Percentiles rank a stretch among this genome's conserved stretches.
Evolutionary conservation across 2,329 filamentous ascomycete genomes (phyloP).

Genomic region (Madurella mycetomatis): DNA sequence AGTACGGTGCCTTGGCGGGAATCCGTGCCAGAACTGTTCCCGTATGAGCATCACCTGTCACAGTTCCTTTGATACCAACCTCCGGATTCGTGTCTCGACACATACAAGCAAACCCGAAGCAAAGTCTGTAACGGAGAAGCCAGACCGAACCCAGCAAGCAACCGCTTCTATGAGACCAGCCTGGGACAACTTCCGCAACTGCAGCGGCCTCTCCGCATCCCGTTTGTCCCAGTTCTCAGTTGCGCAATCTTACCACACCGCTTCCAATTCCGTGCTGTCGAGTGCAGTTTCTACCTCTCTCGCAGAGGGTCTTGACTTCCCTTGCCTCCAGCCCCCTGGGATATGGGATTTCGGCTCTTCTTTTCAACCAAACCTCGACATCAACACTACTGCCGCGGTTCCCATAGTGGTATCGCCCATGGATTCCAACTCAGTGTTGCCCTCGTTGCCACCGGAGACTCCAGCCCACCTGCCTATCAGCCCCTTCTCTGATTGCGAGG

Average conservation of each 20-base stretch:
- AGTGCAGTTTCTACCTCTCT: not conserved
- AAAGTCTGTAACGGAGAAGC: conserved; percentile 7
- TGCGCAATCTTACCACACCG: not conserved
- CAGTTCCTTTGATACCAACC: conserved; percentile 25
- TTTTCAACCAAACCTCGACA: not conserved
- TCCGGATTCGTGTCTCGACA: conserved; percentile 23
- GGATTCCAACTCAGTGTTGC: not conserved
- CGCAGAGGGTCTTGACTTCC: not conserved
- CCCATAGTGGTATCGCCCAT: not conserved
- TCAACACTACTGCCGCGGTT: not conserved
- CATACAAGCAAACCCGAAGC: conserved; percentile 20
- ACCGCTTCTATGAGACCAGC: not conserved
- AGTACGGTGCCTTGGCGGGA: conserved; percentile 24
- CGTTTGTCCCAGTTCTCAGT: not conserved
- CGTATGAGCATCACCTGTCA: conserved; percentile 27
- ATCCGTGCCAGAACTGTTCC: conserved; percentile 24
- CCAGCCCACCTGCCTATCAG: not conserved
- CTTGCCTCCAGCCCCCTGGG: not conserved
- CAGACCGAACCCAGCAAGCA: not conserved
- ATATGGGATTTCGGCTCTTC: not conserved
- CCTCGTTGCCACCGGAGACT: not conserved
- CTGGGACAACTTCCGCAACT: not conserved
- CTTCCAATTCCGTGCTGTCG: not conserved
- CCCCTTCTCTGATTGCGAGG: conserved; percentile 16
- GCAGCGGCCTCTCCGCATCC: not conserved